Evolutionary conservation across 345 rosid genomes (phyloP).

Genomic region (Populus euphratica): DNA sequence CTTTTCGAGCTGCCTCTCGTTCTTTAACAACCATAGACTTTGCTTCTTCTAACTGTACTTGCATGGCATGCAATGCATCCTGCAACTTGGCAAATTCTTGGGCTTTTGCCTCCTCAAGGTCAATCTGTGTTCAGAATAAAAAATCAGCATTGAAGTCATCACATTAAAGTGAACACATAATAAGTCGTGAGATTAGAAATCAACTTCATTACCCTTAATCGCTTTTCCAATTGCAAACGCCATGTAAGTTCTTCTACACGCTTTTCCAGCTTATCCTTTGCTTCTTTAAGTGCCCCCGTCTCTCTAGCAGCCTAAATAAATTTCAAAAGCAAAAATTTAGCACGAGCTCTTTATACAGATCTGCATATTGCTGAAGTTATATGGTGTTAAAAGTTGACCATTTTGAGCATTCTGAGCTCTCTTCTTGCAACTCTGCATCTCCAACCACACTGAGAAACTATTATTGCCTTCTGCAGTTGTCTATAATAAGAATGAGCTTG

Average conservation of each 20-base stretch:
- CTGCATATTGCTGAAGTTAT: background rate
- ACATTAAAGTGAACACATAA: slow-evolving; percentile 10
- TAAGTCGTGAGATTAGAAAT: background rate
- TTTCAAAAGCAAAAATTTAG: slow-evolving; percentile 5
- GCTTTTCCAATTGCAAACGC: slow-evolving; percentile 70
- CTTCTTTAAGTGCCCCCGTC: slow-evolving; percentile 74
- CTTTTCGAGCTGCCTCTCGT: slow-evolving; percentile 51
- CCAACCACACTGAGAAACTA: slow-evolving; percentile 40
- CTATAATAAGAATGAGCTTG: slow-evolving; percentile 33
- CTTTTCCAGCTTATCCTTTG: slow-evolving; percentile 73
- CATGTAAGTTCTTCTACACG: slow-evolving; percentile 70
- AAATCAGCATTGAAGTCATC: background rate
- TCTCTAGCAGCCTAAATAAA: slow-evolving; percentile 59
- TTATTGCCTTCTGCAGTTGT: slow-evolving; percentile 26
- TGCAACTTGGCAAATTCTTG: slow-evolving; percentile 54
- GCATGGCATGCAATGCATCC: slow-evolving; percentile 49
- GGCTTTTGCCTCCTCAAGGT: slow-evolving; percentile 60
- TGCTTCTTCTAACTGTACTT: slow-evolving; percentile 50
- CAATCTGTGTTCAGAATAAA: slow-evolving; percentile 36
- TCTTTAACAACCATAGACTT: slow-evolving; percentile 49
- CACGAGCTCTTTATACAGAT: background rate
- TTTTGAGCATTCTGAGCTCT: slow-evolving; percentile 43
- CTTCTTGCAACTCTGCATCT: slow-evolving; percentile 38
- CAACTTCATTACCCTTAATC: slow-evolving; percentile 47
- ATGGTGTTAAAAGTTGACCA: slow-evolving; percentile 25